These are phyloP conservation scores for Metschnikowia picachoensis DNA, from an alignment of 805 yeast genomes.

Conservation along the genomic window DNA sequence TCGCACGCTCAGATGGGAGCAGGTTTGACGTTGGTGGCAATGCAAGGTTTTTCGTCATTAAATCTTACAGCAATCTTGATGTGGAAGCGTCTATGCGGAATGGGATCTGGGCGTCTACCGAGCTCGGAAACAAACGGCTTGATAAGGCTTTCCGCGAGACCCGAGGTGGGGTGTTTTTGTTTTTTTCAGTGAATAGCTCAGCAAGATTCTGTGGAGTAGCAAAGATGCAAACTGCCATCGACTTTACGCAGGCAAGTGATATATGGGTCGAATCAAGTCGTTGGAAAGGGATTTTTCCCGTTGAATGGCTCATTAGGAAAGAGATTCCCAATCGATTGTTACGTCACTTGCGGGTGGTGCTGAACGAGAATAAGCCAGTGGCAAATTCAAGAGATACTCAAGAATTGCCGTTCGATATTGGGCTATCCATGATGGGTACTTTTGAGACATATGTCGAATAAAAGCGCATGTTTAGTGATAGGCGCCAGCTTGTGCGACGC, in stretches of 20 bases:
- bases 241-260: slow-evolving; percentile 34
- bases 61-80: slow-evolving; percentile 48
- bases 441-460: slow-evolving; percentile 22
- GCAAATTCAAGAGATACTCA: slow-evolving; percentile 62
- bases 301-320: slow-evolving; percentile 50
- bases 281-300: slow-evolving; percentile 51
- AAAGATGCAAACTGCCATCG: slow-evolving; percentile 42
- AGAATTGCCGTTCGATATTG: slow-evolving; percentile 49
- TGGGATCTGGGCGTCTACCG: slow-evolving; percentile 58
- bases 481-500: background rate
- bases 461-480: background rate
- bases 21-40: slow-evolving; percentile 3
- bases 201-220: slow-evolving; percentile 47
- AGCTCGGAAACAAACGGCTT: slow-evolving; percentile 50
- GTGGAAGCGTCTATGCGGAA: slow-evolving; percentile 47
- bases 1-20: background rate
- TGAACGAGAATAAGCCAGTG: slow-evolving; percentile 48
- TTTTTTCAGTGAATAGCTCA: slow-evolving; percentile 53
- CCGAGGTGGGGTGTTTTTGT: slow-evolving; percentile 39
- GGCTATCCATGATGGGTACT: slow-evolving; percentile 43
- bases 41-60: slow-evolving; percentile 48
- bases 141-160: slow-evolving; percentile 38
- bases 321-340: slow-evolving; percentile 49
- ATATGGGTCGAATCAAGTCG: slow-evolving; percentile 46
- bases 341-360: slow-evolving; percentile 41